Percentiles rank a stretch among this genome's conserved stretches.
phyloP scores from a whole-genome alignment of 257 asterid genomes.

The Echium plantagineum region DNA sequence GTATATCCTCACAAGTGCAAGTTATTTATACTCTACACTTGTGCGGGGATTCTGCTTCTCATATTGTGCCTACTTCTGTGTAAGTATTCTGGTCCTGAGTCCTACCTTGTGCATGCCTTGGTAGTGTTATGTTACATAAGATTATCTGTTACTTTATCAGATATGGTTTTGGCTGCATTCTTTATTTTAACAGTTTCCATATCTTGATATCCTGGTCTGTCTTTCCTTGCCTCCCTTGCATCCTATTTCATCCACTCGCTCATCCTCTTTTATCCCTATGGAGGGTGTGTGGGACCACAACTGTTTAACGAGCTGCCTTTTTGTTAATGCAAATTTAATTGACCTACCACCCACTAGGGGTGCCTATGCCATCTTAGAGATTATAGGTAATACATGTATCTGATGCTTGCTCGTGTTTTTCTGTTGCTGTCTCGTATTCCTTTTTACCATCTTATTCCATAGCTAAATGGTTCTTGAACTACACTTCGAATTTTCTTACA shows the following conservation, averaged over 20 bases:
- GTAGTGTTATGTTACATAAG: neutral
- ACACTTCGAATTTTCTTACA: neutral
- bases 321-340: neutral
- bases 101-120: neutral
- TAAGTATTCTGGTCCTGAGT: conserved; percentile 34
- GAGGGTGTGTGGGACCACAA: neutral
- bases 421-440: too few relatives aligned
- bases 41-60: conserved; percentile 88
- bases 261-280: neutral
- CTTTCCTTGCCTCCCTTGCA: neutral
- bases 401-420: too few relatives aligned
- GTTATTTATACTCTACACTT: conserved; percentile 78
- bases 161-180: neutral
- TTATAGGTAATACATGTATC: too few relatives aligned
- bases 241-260: too few relatives aligned
- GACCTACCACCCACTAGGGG: neutral
- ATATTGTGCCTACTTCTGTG: conserved; percentile 71
- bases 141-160: neutral
- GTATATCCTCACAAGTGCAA: conserved; percentile 94
- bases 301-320: neutral
- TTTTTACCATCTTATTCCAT: too few relatives aligned
- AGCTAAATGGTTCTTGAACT: neutral
- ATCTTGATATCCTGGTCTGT: neutral
- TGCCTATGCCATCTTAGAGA: neutral
- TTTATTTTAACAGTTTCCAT: too few relatives aligned